Conservation (phyloP, 331 rosid genomes). For the Prunus yedoensis region DNA sequence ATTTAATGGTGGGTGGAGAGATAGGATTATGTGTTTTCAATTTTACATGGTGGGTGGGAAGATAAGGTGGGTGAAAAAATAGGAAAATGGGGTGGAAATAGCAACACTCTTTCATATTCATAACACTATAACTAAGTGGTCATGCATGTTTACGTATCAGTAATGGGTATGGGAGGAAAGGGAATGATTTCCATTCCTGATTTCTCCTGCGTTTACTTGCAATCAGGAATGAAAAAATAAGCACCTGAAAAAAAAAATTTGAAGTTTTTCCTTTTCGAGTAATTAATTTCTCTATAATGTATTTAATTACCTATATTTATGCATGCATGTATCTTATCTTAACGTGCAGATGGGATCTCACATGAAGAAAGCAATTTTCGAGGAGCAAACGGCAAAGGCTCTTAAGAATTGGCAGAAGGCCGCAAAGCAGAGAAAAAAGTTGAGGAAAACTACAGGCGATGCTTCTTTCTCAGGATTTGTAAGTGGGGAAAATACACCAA, state of each 20-base stretch:
- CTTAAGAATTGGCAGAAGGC: constrained; percentile 64
- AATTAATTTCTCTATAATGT: too few species aligned
- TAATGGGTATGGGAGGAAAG: too few species aligned
- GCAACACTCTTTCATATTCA: accelerated
- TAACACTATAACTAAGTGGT: too few species aligned
- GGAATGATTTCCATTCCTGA: too few species aligned
- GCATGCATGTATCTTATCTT: not conserved
- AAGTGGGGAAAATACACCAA: constrained; percentile 65
- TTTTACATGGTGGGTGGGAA: too few species aligned
- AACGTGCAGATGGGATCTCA: constrained; percentile 68
- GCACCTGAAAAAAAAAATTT: not conserved
- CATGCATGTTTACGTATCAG: too few species aligned
- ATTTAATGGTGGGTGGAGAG: accelerated
- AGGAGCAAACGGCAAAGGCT: constrained; percentile 69
- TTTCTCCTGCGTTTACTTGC: too few species aligned
- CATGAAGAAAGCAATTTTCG: constrained; percentile 65
- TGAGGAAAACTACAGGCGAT: constrained; percentile 28
- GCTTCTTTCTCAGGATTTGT: constrained; percentile 25
- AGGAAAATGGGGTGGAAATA: accelerated
- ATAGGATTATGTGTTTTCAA: too few species aligned
- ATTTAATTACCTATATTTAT: too few species aligned
- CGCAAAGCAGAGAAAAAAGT: constrained; percentile 43
- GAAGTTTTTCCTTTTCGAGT: too few species aligned
- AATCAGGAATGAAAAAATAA: too few species aligned
- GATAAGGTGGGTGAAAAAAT: accelerated